Percentiles rank a stretch among this genome's conserved stretches.
Evolutionary conservation across 345 rosid species (phyloP).

Genomic region (Eucalyptus cloeziana): DNA sequence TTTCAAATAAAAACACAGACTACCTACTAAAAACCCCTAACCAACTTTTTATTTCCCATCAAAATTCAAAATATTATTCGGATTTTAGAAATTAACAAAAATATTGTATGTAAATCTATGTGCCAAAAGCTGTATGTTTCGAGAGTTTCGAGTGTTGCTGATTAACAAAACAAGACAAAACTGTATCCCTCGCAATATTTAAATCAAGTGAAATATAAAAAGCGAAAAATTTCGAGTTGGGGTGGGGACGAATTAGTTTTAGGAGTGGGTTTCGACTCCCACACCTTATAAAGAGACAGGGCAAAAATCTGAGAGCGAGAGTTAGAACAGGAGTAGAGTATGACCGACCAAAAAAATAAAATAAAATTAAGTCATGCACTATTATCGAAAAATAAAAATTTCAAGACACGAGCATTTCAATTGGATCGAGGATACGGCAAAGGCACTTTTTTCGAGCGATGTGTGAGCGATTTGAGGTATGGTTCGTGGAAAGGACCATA

Average conservation of each 20-base stretch:
- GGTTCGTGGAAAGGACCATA: no score
- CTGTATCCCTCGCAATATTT: accelerated
- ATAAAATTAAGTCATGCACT: neutral
- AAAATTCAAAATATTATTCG: neutral
- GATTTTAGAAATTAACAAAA: no score
- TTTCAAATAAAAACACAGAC: neutral
- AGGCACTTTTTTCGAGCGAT: neutral
- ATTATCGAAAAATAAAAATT: neutral
- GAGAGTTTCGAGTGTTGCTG: neutral
- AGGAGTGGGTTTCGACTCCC: no score
- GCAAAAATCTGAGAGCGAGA: no score
- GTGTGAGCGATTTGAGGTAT: neutral
- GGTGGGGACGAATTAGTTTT: no score
- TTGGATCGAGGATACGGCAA: no score
- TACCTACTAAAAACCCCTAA: accelerated
- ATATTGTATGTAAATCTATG: neutral
- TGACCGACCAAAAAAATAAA: no score
- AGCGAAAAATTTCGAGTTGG: neutral
- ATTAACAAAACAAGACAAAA: neutral
- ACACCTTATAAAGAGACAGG: no score
- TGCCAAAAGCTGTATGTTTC: accelerated
- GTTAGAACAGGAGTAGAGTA: no score
- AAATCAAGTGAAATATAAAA: neutral
- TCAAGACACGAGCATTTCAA: no score
- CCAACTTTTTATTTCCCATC: neutral